These are phyloP conservation scores for Candida fluviatilis DNA, from an alignment of 805 yeast genomes.

Conservation along the genomic window DNA sequence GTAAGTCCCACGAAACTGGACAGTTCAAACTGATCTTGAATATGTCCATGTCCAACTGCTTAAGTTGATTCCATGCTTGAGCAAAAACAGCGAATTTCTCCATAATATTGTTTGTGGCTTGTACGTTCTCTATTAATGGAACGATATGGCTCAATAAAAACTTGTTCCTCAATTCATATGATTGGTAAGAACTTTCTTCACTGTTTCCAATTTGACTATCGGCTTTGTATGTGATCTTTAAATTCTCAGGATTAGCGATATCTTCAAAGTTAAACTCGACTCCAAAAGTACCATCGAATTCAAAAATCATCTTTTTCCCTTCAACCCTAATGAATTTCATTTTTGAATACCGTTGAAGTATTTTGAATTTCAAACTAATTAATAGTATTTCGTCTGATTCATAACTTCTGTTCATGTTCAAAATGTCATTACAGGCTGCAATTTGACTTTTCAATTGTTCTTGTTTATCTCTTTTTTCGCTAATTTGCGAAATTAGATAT, in stretches of 20 bases:
- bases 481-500: conserved; percentile 9
- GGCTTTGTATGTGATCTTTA: background rate
- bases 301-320: conserved; percentile 9
- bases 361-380: conserved; percentile 16
- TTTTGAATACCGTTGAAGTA: conserved; percentile 24
- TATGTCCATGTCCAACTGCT: conserved; percentile 25
- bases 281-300: conserved; percentile 11
- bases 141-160: conserved; percentile 8
- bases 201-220: conserved; percentile 2
- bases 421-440: conserved; percentile 7
- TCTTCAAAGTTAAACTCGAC: conserved; percentile 9
- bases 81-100: conserved; percentile 16
- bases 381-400: conserved; percentile 17
- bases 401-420: conserved; percentile 14
- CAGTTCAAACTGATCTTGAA: conserved; percentile 23
- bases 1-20: conserved; percentile 18
- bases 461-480: conserved; percentile 9
- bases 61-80: conserved; percentile 15
- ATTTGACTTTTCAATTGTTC: conserved; percentile 10
- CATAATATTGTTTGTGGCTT: conserved; percentile 6
- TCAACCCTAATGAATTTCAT: conserved; percentile 15
- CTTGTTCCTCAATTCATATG: conserved; percentile 9
- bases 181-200: background rate
- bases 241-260: conserved; percentile 1
- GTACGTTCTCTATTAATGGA: background rate